phyloP scores from a whole-genome alignment of 176 grass and related monocot genomes.

The Hsuehochloa calcarea region DNA sequence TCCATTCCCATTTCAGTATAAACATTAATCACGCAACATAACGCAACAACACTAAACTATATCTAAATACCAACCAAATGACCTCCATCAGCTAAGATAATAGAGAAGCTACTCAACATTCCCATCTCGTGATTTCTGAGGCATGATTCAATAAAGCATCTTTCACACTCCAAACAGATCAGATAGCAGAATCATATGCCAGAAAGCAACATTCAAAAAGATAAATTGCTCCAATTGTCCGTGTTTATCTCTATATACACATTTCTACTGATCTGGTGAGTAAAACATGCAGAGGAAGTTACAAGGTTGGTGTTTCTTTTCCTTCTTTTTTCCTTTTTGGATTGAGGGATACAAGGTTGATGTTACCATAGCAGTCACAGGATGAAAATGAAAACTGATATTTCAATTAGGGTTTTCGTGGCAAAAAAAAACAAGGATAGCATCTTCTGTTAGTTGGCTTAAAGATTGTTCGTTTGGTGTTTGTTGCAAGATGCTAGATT shows the following conservation, averaged over 20 bases:
- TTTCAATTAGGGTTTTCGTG: constrained; percentile 12
- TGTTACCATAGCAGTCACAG: constrained; percentile 5
- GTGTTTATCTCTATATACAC: constrained; percentile 25
- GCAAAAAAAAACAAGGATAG: constrained; percentile 29
- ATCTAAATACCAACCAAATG: constrained; percentile 26
- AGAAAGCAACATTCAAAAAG: constrained; percentile 35
- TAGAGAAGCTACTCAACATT: constrained; percentile 14
- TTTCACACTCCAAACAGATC: constrained; percentile 31
- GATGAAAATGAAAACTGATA: constrained; percentile 29
- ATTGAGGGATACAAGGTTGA: background rate
- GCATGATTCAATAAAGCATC: constrained; percentile 27
- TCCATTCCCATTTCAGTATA: constrained; percentile 2
- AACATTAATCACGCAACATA: background rate
- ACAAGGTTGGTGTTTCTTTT: background rate
- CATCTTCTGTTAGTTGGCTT: constrained; percentile 52
- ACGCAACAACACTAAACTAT: background rate
- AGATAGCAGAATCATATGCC: constrained; percentile 43
- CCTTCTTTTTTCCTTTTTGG: background rate
- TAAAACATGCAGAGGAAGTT: constrained; percentile 2
- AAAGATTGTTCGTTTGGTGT: constrained; percentile 55
- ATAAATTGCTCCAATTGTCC: constrained; percentile 23
- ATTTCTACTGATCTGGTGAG: constrained; percentile 24
- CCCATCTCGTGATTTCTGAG: constrained; percentile 1
- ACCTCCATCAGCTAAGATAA: background rate
- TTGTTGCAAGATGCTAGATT: constrained; percentile 75